Conservation (phyloP, 768 basidiomycete genomes). For the Tricholoma sp. region DNA sequence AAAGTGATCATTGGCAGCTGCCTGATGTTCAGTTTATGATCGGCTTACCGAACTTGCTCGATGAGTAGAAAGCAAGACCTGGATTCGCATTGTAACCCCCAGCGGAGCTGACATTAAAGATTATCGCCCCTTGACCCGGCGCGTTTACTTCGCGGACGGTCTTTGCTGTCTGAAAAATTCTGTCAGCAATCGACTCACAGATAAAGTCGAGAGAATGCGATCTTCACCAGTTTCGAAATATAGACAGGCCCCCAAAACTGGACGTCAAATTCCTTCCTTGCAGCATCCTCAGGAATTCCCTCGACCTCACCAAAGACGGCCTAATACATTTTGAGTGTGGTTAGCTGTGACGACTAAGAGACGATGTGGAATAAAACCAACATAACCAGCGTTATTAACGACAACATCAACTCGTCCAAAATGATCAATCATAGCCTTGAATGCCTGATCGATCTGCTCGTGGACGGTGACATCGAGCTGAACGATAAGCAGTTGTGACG, state of each 20-base stretch:
- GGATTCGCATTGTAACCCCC: constrained; percentile 13
- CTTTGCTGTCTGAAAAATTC: too few species aligned
- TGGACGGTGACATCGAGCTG: neutral
- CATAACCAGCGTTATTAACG: constrained; percentile 38
- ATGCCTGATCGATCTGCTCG: neutral
- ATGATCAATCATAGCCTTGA: neutral
- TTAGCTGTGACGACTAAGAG: too few species aligned
- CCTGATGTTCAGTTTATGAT: too few species aligned
- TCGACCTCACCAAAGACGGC: constrained; percentile 32
- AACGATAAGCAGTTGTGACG: neutral
- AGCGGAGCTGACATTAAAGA: constrained; percentile 29
- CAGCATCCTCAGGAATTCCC: constrained; percentile 25
- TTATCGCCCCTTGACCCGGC: constrained; percentile 25
- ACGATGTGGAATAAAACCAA: too few species aligned
- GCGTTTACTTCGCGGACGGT: constrained; percentile 34
- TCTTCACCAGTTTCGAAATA: constrained; percentile 28
- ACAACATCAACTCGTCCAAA: constrained; percentile 30
- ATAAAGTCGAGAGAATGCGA: too few species aligned
- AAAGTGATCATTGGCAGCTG: too few species aligned
- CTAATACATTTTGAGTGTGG: too few species aligned
- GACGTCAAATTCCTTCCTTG: constrained; percentile 32
- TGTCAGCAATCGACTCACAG: too few species aligned
- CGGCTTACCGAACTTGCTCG: constrained; percentile 12
- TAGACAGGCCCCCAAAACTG: constrained; percentile 41
- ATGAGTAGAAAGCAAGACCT: constrained; percentile 17